phyloP scores from a whole-genome alignment of 179 eudicot genomes.

The Kewa caespitosa region DNA sequence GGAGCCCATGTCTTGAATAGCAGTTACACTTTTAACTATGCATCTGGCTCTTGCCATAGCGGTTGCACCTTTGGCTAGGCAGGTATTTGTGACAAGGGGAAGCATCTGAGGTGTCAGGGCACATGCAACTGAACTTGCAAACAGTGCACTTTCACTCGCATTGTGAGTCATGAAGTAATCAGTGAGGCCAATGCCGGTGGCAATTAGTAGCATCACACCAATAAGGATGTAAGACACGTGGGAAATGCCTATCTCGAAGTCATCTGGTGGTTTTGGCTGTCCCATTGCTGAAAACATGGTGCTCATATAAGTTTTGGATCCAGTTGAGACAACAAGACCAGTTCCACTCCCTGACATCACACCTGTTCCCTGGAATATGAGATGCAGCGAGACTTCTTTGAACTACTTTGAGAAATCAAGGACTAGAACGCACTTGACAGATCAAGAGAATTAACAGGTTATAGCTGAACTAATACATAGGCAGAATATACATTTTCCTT shows the following conservation, averaged over 20 bases:
- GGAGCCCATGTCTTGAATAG: constrained; percentile 56
- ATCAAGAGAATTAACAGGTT: background rate
- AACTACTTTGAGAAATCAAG: background rate
- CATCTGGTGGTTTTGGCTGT: constrained; percentile 43
- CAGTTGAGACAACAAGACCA: constrained; percentile 49
- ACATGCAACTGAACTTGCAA: constrained; percentile 51
- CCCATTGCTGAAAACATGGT: constrained; percentile 50
- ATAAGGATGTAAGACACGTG: constrained; percentile 45
- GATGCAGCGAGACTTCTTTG: background rate
- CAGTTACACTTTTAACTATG: constrained; percentile 47
- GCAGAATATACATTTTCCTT: no score
- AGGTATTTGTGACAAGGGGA: constrained; percentile 44
- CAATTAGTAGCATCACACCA: constrained; percentile 38
- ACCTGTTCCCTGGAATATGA: constrained; percentile 42
- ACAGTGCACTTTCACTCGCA: constrained; percentile 42
- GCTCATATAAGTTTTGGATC: constrained; percentile 57
- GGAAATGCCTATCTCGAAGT: constrained; percentile 51
- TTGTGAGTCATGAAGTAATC: constrained; percentile 34
- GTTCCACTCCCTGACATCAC: constrained; percentile 53
- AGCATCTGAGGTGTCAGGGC: constrained; percentile 63
- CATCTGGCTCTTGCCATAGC: constrained; percentile 53
- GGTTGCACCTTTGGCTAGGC: constrained; percentile 55
- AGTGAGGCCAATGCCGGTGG: constrained; percentile 34
- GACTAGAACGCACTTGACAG: background rate
- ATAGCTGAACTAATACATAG: no score